Base-by-base conservation (phyloP, 1,284 basidiomycete species). In the Phenoliferia sp. region DNA sequence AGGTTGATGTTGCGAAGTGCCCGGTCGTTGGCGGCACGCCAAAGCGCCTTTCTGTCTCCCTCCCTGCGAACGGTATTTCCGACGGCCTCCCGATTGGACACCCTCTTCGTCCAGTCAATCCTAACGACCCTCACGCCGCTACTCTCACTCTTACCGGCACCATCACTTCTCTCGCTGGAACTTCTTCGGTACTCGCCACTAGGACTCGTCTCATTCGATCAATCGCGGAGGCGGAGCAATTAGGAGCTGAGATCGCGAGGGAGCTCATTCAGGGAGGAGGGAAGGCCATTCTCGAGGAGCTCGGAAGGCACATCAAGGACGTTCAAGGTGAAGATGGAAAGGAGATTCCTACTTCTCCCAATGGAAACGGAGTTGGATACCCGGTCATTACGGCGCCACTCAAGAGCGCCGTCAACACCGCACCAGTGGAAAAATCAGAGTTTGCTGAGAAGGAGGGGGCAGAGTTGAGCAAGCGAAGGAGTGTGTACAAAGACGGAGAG, bases 131-230 rank as follows among this genome's bases (percentile, higher is more conserved):
- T 72, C 56, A 75, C 71, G 58, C 72, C 70, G 82, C 81, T 36
- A 76, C 76, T n/a, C 80, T 94, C 71, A 84, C 81, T 50, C 79
- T 94, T 52, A 86, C 85, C 3, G 90, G 89, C 0, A 88, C 89
- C 64, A 89, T 95, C 22, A 95, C 93, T 0, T 85, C 87, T 22
- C 80, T 94, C 22, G 84, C 87, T 71, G 93, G 92, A 0, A 78
- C 76, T 36, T 78, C 79, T 50, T 90, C 93, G 74, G 87, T 94
- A 59, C 82, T 90, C 73, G 83, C 88, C 74, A 84, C 84, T 7
- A 73, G 90, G 56, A 81, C 80, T 66, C 83, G 84, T 59, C 80
- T 78, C n/a, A 83, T 94, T 7, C 78, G 78, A 7, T 83, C 80
- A 52, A 75, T 79, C 0, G 83, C 83, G 69, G 87, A 90, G 39